Percentiles rank a stretch among this genome's conserved stretches.
Conservation (phyloP, 2,329 filamentous ascomycete genomes). For the Clathrospora elynae region DNA sequence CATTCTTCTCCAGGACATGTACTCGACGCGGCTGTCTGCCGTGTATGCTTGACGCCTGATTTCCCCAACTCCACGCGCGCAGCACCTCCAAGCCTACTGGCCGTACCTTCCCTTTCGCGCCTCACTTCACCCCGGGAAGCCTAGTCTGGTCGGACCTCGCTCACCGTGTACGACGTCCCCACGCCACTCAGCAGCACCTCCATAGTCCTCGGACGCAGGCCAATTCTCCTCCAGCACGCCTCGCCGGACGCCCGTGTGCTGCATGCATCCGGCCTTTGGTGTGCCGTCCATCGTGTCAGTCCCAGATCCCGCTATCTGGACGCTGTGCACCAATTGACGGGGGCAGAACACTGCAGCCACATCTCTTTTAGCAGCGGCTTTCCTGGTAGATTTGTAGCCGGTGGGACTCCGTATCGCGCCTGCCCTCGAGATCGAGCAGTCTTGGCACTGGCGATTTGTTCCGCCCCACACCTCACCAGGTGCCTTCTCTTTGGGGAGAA, state of each 20-base stretch:
- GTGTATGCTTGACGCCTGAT: conserved; percentile 11
- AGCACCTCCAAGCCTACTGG: conserved; percentile 7
- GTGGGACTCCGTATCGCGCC: conserved; percentile 28
- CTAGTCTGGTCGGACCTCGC: conserved; percentile 21
- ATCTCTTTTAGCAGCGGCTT: conserved; percentile 35
- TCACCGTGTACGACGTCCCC: conserved; percentile 33
- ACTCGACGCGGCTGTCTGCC: conserved; percentile 24
- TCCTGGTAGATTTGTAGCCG: conserved; percentile 28
- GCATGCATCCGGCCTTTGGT: conserved; percentile 29
- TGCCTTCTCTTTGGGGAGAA: conserved; percentile 31
- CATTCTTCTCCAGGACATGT: conserved; percentile 26
- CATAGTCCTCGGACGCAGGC: conserved; percentile 13
- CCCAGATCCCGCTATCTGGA: conserved; percentile 32
- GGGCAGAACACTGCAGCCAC: conserved; percentile 42
- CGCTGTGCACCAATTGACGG: conserved; percentile 24
- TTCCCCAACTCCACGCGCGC: conserved; percentile 15
- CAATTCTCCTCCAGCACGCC: conserved; percentile 21
- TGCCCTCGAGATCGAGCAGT: conserved; percentile 20
- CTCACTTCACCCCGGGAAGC: conserved; percentile 18
- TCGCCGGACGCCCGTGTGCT: conserved; percentile 29
- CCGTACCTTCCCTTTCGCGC: conserved; percentile 25
- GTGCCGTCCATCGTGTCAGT: conserved; percentile 24
- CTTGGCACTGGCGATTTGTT: conserved; percentile 29
- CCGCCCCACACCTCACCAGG: conserved; percentile 33
- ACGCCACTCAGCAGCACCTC: conserved; percentile 29